Evolutionary conservation across 2,329 filamentous ascomycete species (phyloP).

Genomic region (Ascocoryne sarcoides): DNA sequence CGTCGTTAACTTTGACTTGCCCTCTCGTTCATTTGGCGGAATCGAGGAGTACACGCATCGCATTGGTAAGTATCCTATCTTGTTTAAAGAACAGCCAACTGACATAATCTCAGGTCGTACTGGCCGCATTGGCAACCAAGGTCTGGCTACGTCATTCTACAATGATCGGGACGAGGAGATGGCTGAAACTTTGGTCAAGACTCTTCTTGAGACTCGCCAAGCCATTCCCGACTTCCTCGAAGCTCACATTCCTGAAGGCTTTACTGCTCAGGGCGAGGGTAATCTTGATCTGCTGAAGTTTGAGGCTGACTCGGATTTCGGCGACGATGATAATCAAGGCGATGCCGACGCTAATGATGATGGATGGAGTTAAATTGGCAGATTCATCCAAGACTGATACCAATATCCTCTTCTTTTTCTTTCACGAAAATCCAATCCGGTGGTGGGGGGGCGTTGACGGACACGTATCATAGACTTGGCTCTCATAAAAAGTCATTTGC

Average conservation of each 20-base stretch:
- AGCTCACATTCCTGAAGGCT: slow-evolving; percentile 49
- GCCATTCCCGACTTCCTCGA: slow-evolving; percentile 74
- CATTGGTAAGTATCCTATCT: slow-evolving; percentile 55
- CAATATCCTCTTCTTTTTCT: not conserved
- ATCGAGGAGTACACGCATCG: slow-evolving; percentile 92
- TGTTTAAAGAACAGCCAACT: slow-evolving; percentile 1
- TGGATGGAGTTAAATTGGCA: slow-evolving; percentile 1
- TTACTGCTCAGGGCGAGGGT: slow-evolving; percentile 18
- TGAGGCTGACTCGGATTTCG: slow-evolving; percentile 17
- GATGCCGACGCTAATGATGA: slow-evolving; percentile 10
- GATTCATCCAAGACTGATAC: not conserved
- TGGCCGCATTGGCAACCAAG: slow-evolving; percentile 81
- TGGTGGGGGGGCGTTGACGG: too few species aligned
- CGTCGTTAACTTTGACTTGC: slow-evolving; percentile 90
- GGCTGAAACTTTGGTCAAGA: slow-evolving; percentile 66
- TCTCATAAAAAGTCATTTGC: not conserved
- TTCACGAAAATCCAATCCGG: too few species aligned
- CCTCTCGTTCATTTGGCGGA: slow-evolving; percentile 65
- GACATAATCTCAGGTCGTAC: slow-evolving; percentile 59
- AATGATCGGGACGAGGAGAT: slow-evolving; percentile 68
- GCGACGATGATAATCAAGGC: slow-evolving; percentile 11
- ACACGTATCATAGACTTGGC: too few species aligned
- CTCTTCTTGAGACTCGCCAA: slow-evolving; percentile 72
- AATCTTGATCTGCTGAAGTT: slow-evolving; percentile 20
- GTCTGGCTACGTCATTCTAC: slow-evolving; percentile 84